These are phyloP conservation scores for Corrigiola litoralis DNA, from an alignment of 179 eudicot species.

Conservation along the genomic window DNA sequence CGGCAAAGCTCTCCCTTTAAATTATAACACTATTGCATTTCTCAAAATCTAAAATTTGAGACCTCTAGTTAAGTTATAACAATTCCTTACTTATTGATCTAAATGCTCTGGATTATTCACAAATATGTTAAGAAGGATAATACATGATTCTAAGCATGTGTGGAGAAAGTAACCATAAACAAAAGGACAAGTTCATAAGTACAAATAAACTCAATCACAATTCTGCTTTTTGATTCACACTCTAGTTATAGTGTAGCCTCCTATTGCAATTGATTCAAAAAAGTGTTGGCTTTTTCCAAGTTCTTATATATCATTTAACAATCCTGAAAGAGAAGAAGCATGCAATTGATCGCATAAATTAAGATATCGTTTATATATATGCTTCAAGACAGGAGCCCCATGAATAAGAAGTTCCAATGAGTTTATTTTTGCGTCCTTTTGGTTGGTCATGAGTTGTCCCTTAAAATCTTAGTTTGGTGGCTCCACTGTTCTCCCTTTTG, in stretches of 20 bases:
- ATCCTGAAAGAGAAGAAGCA: conserved; percentile 22
- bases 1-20: no score
- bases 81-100: not conserved
- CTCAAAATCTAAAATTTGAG: no score
- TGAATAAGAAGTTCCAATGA: conserved; percentile 12
- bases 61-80: no score
- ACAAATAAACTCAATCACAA: conserved; percentile 28
- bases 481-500: conserved; percentile 36
- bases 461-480: conserved; percentile 28
- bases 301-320: conserved; percentile 5
- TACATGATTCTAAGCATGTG: not conserved
- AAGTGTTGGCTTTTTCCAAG: conserved; percentile 17
- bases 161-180: not conserved
- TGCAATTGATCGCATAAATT: conserved; percentile 12
- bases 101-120: no score
- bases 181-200: conserved; percentile 20
- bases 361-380: not conserved
- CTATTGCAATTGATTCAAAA: conserved; percentile 18
- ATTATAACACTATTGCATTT: no score
- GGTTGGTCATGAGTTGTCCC: conserved; percentile 26
- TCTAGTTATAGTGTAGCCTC: conserved; percentile 6
- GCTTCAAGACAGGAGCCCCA: conserved; percentile 17
- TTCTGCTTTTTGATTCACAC: conserved; percentile 27
- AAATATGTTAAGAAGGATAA: not conserved
- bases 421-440: conserved; percentile 11